Base-by-base conservation (phyloP, 495 filamentous ascomycete species). In the Neurospora intermedia region DNA sequence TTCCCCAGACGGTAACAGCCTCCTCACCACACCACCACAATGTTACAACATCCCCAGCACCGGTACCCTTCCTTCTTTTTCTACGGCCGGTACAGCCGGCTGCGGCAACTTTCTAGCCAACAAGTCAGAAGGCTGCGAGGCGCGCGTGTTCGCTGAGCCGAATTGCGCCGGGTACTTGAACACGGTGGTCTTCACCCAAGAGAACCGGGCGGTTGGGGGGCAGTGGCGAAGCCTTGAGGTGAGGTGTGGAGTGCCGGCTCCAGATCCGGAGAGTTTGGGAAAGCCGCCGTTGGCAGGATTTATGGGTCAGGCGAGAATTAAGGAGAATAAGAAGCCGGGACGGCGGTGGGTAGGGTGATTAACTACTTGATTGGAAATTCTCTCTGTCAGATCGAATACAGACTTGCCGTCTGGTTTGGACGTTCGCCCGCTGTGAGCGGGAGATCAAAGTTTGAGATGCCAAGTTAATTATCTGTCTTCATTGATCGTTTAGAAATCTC, bases 111-210 rank as follows among this genome's bases (percentile, higher is more conserved):
- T 84, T 62, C 27, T 80, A 10, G 82, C 77, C 59, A 81, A 79
- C 66, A 80, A 80, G 72, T 77, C 76, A 8, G 79, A 80, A 46
- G 82, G 82, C 2, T 84, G 82, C 71, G 76, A 83, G 74, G 83
- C 80, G 35, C 77, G 79, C 41, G 69, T 84, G n/a, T 84, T 84
- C 43, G 76, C 77, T 48, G 81, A 84, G 73, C 75, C 73, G 2
- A 77, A 78, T 11, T 84, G 83, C 48, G 42, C 72, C 16, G 76
- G 77, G 70, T 84, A 80, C 66, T 70, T 80, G 43, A 84, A 83
- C 62, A 77, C 83, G 6, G 83, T 81, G 39, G 83, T 84, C 4
- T 84, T 84, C 40, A 74, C 78, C 2, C 81, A 81, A 4, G 82
- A 83, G 74, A 43, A 74, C 4, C 73, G 79, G 40, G 78, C 80